phyloP scores from a whole-genome alignment of 2,329 filamentous ascomycete species.

The Aureobasidium sp. region DNA sequence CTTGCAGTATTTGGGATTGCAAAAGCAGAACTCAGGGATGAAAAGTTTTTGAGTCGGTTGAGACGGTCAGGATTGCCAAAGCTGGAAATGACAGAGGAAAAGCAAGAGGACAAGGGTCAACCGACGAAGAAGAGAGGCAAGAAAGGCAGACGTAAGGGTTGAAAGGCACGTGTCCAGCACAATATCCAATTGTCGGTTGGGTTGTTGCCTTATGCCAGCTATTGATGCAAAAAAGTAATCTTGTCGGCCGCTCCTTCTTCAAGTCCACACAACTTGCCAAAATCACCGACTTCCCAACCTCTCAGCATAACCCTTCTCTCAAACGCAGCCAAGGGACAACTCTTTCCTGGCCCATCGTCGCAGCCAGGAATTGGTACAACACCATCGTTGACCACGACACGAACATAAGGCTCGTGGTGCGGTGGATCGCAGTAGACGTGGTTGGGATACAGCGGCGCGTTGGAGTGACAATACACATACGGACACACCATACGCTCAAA shows the following conservation, averaged over 20 bases:
- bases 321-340: conserved; percentile 43
- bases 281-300: conserved; percentile 40
- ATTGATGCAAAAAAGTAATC: conserved; percentile 47
- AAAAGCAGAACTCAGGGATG: conserved; percentile 19
- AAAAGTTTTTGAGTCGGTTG: conserved; percentile 30
- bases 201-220: too few relatives aligned
- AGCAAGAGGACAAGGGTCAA: not conserved
- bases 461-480: conserved; percentile 21
- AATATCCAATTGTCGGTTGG: too few relatives aligned
- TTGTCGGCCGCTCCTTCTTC: conserved; percentile 32
- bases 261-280: conserved; percentile 44
- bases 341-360: conserved; percentile 39
- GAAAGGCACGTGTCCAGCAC: not conserved
- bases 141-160: not conserved
- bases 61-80: not conserved
- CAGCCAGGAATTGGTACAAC: conserved; percentile 45
- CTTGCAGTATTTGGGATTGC: conserved; percentile 16
- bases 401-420: conserved; percentile 35
- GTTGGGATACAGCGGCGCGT: conserved; percentile 25
- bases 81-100: not conserved
- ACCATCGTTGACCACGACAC: conserved; percentile 53
- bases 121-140: not conserved
- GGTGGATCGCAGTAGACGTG: conserved; percentile 24
- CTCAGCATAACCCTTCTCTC: conserved; percentile 33
- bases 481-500: conserved; percentile 47